Conservation (phyloP, 257 asterid species). For the Marsdenia floribunda region DNA sequence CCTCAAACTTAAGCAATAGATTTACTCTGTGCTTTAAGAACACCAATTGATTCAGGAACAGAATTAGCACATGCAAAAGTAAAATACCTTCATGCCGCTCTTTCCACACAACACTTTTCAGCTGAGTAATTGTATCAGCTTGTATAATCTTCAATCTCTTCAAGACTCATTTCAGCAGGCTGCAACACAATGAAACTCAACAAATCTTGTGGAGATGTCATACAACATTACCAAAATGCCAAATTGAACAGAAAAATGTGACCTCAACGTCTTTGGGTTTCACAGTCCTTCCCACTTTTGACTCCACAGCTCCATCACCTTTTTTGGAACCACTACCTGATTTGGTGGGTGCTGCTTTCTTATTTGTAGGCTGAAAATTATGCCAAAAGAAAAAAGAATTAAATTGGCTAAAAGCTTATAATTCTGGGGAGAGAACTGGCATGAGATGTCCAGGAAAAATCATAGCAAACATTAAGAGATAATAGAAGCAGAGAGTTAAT, state of each 20-base stretch:
- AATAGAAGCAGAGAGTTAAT: background rate
- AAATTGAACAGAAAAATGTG: background rate
- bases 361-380: slow-evolving; percentile 60
- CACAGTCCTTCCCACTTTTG: slow-evolving; percentile 54
- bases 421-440: background rate
- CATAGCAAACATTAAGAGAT: background rate
- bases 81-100: slow-evolving; percentile 93
- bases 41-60: background rate
- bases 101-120: slow-evolving; percentile 96
- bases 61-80: background rate
- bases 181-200: slow-evolving; percentile 27
- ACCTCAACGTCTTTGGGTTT: slow-evolving; percentile 95
- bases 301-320: slow-evolving; percentile 65
- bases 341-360: slow-evolving; percentile 65
- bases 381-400: slow-evolving; percentile 4
- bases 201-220: slow-evolving; percentile 8
- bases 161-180: slow-evolving; percentile 97
- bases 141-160: slow-evolving; percentile 89
- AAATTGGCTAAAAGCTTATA: background rate
- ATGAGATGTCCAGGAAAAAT: background rate
- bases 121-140: slow-evolving; percentile 67
- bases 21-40: background rate
- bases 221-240: slow-evolving; percentile 10
- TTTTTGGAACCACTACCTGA: slow-evolving; percentile 52
- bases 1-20: background rate